phyloP scores from a whole-genome alignment of 1,284 basidiomycete species.

The Macrocybe sp. region DNA sequence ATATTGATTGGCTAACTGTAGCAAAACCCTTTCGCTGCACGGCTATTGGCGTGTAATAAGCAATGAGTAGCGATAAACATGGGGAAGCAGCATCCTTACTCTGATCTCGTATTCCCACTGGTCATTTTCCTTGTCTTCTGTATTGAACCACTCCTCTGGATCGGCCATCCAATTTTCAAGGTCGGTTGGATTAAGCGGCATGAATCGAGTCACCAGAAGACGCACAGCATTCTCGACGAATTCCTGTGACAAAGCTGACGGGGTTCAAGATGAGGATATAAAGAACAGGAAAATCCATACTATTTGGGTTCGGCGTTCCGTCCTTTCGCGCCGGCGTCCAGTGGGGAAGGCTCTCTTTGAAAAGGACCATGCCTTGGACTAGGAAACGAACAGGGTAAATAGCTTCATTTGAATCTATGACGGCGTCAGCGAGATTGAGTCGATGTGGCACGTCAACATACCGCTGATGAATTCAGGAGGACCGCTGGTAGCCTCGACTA shows the following conservation, averaged over 20 bases:
- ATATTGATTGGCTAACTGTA: conserved; percentile 76
- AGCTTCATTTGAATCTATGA: conserved; percentile 47
- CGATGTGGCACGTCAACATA: conserved; percentile 20
- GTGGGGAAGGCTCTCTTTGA: conserved; percentile 77
- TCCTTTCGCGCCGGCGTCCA: conserved; percentile 64
- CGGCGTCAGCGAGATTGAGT: neutral
- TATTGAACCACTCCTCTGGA: conserved; percentile 87
- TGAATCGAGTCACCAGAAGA: conserved; percentile 75
- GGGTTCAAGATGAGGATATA: conserved; percentile 1
- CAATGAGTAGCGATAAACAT: conserved; percentile 2
- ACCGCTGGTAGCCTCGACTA: conserved; percentile 59
- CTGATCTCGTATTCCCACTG: conserved; percentile 87
- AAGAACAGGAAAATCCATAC: conserved; percentile 30
- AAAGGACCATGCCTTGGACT: conserved; percentile 83
- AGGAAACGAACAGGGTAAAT: conserved; percentile 76
- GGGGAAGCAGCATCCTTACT: conserved; percentile 37
- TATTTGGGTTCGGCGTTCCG: conserved; percentile 52
- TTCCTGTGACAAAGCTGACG: conserved; percentile 61
- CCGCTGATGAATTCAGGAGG: conserved; percentile 53
- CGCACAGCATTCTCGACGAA: conserved; percentile 79
- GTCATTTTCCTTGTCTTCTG: conserved; percentile 82
- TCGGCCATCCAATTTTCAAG: conserved; percentile 77
- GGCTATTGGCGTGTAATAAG: conserved; percentile 42
- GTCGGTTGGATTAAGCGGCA: conserved; percentile 76
- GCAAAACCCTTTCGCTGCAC: conserved; percentile 83